These are phyloP conservation scores for Rhododendron henanense DNA, from an alignment of 148 eudicot species.

Conservation along the genomic window DNA sequence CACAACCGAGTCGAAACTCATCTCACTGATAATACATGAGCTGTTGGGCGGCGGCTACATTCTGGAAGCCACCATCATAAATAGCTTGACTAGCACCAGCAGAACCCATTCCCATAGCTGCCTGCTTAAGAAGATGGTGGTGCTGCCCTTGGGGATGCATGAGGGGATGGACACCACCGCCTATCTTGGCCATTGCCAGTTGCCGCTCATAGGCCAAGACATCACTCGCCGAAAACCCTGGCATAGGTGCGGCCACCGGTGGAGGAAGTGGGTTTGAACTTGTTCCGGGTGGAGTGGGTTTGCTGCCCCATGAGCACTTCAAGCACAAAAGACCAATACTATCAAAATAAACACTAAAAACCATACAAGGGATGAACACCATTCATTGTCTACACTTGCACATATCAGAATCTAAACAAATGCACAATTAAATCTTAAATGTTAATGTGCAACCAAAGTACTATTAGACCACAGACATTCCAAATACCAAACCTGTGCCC, in stretches of 20 bases:
- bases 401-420: not conserved
- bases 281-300: slow-evolving; percentile 92
- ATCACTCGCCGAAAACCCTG: slow-evolving; percentile 59
- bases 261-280: slow-evolving; percentile 97
- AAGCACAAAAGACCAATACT: not conserved
- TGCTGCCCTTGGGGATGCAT: slow-evolving; percentile 62
- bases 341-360: not conserved
- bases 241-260: slow-evolving; percentile 64
- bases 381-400: not conserved
- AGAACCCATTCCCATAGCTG: slow-evolving; percentile 74
- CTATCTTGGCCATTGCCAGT: slow-evolving; percentile 84
- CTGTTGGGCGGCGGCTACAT: slow-evolving; percentile 85
- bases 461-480: not conserved
- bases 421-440: not conserved
- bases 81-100: slow-evolving; percentile 92
- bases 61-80: slow-evolving; percentile 87
- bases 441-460: not conserved
- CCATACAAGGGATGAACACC: not conserved
- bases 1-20: not conserved
- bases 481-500: not conserved
- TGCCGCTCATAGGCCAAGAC: slow-evolving; percentile 83
- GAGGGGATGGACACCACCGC: slow-evolving; percentile 63
- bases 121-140: slow-evolving; percentile 69
- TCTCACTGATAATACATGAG: slow-evolving; percentile 92
- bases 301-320: slow-evolving; percentile 98